A percentile compares a stretch with the other conserved stretches of the same genome.
These are phyloP conservation scores for Pythium plurisporium DNA, from an alignment of 352 stramenopile species.

Conservation along the genomic window DNA sequence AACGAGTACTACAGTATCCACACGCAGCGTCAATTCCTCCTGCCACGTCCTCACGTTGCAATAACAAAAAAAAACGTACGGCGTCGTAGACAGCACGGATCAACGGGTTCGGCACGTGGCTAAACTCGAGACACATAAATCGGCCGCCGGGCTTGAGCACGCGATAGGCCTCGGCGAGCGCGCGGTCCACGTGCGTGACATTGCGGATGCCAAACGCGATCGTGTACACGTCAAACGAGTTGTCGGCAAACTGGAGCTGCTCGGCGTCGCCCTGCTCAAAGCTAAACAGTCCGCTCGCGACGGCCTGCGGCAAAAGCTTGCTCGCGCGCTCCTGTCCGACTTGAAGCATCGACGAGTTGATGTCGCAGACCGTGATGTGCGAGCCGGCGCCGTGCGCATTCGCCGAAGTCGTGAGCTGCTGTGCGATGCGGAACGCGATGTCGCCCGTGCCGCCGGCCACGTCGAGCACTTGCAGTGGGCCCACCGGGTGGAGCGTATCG, in stretches of 20 bases:
- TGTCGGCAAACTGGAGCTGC: constrained; percentile 91
- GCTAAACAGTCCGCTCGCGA: constrained; percentile 41
- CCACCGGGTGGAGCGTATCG: constrained; percentile 72
- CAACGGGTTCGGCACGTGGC: constrained; percentile 90
- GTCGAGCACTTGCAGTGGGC: constrained; percentile 87
- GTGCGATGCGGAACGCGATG: constrained; percentile 96
- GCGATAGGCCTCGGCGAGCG: constrained; percentile 92
- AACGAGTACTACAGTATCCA: constrained; percentile 92
- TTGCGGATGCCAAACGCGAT: constrained; percentile 99
- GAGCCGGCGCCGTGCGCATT: constrained; percentile 32
- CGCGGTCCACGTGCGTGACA: constrained; percentile 95
- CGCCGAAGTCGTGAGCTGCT: constrained; percentile 42
- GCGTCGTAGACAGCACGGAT: constrained; percentile 93
- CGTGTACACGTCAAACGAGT: constrained; percentile 98
- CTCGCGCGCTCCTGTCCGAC: constrained; percentile 90
- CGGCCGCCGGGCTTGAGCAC: constrained; percentile 95
- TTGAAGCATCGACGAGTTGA: constrained; percentile 98
- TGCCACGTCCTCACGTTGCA: background rate
- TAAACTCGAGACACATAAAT: constrained; percentile 99
- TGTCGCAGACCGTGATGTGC: constrained; percentile 97
- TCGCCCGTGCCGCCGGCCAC: constrained; percentile 99
- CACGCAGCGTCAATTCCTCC: background rate
- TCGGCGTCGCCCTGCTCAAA: constrained; percentile 97
- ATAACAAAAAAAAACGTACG: constrained; percentile 29
- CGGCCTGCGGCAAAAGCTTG: constrained; percentile 57